Percentiles rank a stretch among this genome's conserved stretches.
phyloP scores from a whole-genome alignment of 257 asterid species.

The Apocynum venetum region DNA sequence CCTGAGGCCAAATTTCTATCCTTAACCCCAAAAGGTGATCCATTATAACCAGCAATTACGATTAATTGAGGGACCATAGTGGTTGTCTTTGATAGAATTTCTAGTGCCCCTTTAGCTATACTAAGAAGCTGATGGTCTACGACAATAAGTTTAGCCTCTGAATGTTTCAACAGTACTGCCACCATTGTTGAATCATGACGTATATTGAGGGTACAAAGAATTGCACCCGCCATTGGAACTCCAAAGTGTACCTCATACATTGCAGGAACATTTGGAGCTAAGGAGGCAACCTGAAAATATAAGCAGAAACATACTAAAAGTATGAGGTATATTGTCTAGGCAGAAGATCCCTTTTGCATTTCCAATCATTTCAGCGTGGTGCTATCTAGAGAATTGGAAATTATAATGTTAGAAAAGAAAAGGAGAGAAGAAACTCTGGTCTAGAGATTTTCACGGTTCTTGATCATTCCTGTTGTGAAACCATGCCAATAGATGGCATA shows the following conservation, averaged over 20 bases:
- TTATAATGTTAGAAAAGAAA: background rate
- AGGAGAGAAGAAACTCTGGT: background rate
- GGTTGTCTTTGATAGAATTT: constrained; percentile 17
- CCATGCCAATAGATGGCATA: background rate
- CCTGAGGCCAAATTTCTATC: background rate
- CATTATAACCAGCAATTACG: constrained; percentile 13
- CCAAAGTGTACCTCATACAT: constrained; percentile 38
- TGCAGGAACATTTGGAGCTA: constrained; percentile 35
- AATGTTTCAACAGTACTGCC: constrained; percentile 21
- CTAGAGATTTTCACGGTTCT: background rate
- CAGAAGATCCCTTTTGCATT: background rate
- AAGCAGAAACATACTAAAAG: background rate
- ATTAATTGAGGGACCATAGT: constrained; percentile 15
- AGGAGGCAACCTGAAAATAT: constrained; percentile 27
- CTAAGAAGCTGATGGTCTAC: constrained; percentile 26
- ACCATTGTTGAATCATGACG: constrained; percentile 33
- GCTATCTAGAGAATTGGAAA: background rate
- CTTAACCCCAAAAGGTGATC: background rate
- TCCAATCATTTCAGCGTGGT: background rate
- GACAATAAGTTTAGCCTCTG: constrained; percentile 29
- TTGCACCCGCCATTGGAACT: constrained; percentile 37
- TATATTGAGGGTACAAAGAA: constrained; percentile 31
- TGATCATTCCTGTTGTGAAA: background rate
- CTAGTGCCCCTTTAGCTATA: constrained; percentile 22
- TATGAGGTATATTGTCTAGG: background rate